A percentile compares a stretch with the other conserved stretches of the same genome.
These are phyloP conservation scores for Cylindrotheca fusiformis DNA, from an alignment of 108 stramenopile species.

Conservation along the genomic window DNA sequence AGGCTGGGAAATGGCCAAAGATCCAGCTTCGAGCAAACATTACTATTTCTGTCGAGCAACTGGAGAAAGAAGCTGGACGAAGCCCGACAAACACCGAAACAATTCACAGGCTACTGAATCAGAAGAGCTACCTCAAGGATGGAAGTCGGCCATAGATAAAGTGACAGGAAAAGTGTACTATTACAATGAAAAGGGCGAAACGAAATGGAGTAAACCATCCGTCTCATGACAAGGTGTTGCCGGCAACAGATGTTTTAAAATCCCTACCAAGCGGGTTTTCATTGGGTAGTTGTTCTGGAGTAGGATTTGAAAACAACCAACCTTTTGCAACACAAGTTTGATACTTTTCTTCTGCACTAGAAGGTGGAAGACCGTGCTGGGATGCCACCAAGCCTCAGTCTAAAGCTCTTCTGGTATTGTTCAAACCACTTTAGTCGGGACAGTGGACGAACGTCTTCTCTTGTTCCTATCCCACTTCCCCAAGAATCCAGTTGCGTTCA, in stretches of 20 bases:
- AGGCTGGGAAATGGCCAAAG: constrained; percentile 61
- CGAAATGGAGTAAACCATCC: constrained; percentile 62
- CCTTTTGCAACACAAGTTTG: too few species aligned
- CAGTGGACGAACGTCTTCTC: neutral
- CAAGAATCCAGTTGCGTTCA: neutral
- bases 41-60: constrained; percentile 73
- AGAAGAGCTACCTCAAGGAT: constrained; percentile 54
- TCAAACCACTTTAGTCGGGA: neutral
- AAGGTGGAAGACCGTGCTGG: too few species aligned
- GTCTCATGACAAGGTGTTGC: too few species aligned
- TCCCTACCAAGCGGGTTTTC: too few species aligned
- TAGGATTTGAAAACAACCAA: too few species aligned
- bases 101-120: neutral
- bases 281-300: too few species aligned
- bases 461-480: neutral
- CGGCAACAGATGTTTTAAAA: too few species aligned
- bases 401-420: neutral
- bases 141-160: constrained; percentile 59
- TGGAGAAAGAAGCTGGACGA: constrained; percentile 56
- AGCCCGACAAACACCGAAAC: constrained; percentile 30
- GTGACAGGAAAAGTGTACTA: constrained; percentile 65
- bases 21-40: constrained; percentile 60
- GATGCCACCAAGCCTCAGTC: too few species aligned
- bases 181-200: constrained; percentile 59
- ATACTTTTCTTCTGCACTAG: too few species aligned